Conservation (phyloP, 73 alveolate genomes). For the Breviolum minutum region DNA sequence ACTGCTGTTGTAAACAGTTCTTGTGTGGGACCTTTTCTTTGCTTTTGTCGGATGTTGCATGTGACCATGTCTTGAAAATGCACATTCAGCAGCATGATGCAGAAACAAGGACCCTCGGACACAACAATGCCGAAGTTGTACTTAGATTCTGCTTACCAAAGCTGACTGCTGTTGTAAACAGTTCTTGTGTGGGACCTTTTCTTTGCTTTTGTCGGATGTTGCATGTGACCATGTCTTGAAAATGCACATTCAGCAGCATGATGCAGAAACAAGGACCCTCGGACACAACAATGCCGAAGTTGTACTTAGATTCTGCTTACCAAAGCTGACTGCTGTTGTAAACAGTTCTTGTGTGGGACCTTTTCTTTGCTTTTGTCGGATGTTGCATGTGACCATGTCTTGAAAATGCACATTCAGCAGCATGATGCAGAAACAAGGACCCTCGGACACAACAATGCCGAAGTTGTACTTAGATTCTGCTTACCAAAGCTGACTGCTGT, state of each 20-base stretch:
- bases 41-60: not conserved
- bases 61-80: not conserved
- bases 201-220: not conserved
- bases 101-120: conserved; percentile 8
- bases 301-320: conserved; percentile 55
- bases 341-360: not conserved
- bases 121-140: not conserved
- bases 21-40: not conserved
- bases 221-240: not conserved
- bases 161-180: conserved; percentile 42
- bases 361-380: not conserved
- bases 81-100: conserved; percentile 11
- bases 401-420: not conserved
- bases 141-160: conserved; percentile 67
- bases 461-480: conserved; percentile 31
- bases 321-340: conserved; percentile 65
- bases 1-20: not conserved
- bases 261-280: conserved; percentile 44
- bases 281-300: not conserved
- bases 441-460: not conserved
- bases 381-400: not conserved
- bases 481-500: conserved; percentile 74
- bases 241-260: not conserved
- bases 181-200: not conserved
- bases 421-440: conserved; percentile 41